Evolutionary conservation across 345 rosid genomes (phyloP).

Genomic region (Draba incana): DNA sequence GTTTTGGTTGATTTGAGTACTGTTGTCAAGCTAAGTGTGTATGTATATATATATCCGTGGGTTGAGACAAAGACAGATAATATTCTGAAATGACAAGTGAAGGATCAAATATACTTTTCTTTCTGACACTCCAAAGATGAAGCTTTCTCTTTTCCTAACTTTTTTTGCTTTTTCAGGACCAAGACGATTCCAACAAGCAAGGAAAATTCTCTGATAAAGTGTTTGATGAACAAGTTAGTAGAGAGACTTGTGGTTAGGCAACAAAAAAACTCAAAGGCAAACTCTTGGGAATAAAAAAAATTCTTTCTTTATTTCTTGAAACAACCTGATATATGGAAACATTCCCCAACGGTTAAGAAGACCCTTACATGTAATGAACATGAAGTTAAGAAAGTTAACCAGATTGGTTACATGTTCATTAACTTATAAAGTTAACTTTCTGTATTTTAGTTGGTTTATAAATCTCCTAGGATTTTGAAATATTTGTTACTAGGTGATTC

Average conservation of each 20-base stretch:
- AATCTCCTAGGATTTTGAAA: no score
- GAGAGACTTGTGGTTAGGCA: background rate
- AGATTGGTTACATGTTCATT: no score
- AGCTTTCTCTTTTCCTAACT: background rate
- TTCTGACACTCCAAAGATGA: constrained; percentile 18
- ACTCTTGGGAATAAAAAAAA: background rate
- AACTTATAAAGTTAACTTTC: no score
- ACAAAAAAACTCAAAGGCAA: background rate
- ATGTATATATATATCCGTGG: background rate
- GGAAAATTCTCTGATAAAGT: constrained; percentile 5
- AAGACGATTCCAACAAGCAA: constrained; percentile 33
- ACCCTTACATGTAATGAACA: no score
- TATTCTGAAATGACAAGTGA: constrained; percentile 26
- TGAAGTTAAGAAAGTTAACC: no score
- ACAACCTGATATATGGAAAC: no score
- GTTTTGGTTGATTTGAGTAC: constrained; percentile 15
- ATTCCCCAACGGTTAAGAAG: no score
- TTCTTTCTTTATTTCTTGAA: background rate
- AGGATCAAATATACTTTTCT: constrained; percentile 33
- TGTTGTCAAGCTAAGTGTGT: background rate
- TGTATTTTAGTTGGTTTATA: no score
- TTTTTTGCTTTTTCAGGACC: constrained; percentile 13
- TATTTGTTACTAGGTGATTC: no score
- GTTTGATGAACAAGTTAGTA: background rate
- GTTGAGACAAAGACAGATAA: constrained; percentile 3